phyloP scores from a whole-genome alignment of 768 basidiomycete species.

The Boletus sp. region DNA sequence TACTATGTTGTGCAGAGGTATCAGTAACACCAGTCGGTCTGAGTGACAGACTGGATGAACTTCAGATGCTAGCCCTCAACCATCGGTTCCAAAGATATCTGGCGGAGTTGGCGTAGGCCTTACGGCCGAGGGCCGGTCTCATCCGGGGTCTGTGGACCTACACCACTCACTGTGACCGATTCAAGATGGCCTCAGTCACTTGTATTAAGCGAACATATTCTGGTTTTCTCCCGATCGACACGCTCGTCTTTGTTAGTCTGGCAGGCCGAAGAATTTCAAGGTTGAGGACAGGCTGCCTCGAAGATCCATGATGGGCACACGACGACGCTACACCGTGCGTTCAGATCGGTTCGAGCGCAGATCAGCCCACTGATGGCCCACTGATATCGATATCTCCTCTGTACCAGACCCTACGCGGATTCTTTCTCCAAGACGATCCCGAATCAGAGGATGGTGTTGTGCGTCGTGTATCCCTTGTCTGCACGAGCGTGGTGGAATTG shows the following conservation, averaged over 20 bases:
- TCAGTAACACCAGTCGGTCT: neutral
- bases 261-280: neutral
- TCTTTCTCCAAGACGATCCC: slow-evolving; percentile 23
- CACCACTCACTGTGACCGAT: neutral
- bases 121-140: neutral
- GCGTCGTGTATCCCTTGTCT: neutral
- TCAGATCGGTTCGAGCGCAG: neutral
- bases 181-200: neutral
- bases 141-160: neutral
- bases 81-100: neutral
- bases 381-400: neutral
- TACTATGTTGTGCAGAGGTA: neutral
- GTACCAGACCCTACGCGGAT: slow-evolving; percentile 7
- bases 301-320: slow-evolving; percentile 12
- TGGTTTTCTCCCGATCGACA: neutral
- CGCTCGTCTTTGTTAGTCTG: neutral
- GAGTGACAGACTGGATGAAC: neutral
- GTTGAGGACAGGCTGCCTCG: neutral
- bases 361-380: neutral
- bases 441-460: slow-evolving; percentile 9
- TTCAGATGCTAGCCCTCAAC: too few relatives aligned
- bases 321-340: slow-evolving; percentile 20
- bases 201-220: neutral
- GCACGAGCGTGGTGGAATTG: neutral
- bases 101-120: neutral